phyloP scores from a whole-genome alignment of 371 early-diverging fungal genomes.

The Syncephalastrum contaminatum region DNA sequence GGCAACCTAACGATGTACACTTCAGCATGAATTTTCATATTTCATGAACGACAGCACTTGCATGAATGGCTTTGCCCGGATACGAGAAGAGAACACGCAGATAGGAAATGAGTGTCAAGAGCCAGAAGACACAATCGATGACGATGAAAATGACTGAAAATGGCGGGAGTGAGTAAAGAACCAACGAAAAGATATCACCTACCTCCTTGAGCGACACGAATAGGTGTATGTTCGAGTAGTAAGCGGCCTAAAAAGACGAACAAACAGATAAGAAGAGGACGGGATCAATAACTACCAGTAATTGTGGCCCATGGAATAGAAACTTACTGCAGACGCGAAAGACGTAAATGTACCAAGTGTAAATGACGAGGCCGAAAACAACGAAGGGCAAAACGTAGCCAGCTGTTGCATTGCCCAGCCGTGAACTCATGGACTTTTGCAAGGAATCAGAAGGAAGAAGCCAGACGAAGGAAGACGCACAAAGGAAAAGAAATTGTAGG shows the following conservation, averaged over 20 bases:
- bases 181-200: conserved; percentile 1
- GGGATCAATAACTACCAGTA: neutral
- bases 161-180: too few relatives aligned
- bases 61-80: conserved; percentile 47
- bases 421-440: conserved; percentile 8
- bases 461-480: neutral
- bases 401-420: conserved; percentile 8
- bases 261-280: neutral
- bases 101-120: conserved; percentile 47
- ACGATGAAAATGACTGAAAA: conserved; percentile 42
- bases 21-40: too few relatives aligned
- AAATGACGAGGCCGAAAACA: conserved; percentile 33
- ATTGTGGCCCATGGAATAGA: neutral
- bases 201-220: conserved; percentile 30
- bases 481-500: too few relatives aligned
- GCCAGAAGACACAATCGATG: conserved; percentile 42
- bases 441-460: too few relatives aligned
- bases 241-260: conserved; percentile 3
- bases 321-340: conserved; percentile 47
- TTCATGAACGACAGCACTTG: conserved; percentile 8
- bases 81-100: conserved; percentile 42
- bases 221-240: neutral
- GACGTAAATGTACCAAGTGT: conserved; percentile 55
- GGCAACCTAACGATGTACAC: too few relatives aligned
- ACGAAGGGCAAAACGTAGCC: conserved; percentile 33